A percentile compares a stretch with the other conserved stretches of the same genome.
Conservation (phyloP, 192 early-diverging fungal genomes). For the Coemansia sp. region DNA sequence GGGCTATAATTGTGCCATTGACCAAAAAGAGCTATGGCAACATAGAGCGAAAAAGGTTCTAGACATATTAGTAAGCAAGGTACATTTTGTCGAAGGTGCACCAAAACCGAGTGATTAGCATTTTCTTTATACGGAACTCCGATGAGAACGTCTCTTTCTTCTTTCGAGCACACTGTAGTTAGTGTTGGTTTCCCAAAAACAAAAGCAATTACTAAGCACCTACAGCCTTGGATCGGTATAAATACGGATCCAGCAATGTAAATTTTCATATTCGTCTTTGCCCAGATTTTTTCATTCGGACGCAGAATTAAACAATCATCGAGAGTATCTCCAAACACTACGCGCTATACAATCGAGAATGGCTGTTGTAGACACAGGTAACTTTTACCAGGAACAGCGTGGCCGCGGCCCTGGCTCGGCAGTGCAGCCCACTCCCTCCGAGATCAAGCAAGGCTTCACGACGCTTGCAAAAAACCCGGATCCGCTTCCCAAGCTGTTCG, state of each 20-base stretch:
- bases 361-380: constrained; percentile 7
- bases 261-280: background rate
- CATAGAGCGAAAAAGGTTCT: background rate
- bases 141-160: background rate
- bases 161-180: background rate
- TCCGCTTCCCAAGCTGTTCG: constrained; percentile 59
- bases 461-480: constrained; percentile 5
- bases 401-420: constrained; percentile 32
- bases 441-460: constrained; percentile 38
- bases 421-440: constrained; percentile 33
- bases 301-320: background rate
- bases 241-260: background rate
- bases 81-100: background rate
- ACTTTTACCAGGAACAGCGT: constrained; percentile 38
- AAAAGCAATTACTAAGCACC: background rate
- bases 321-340: background rate
- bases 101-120: background rate
- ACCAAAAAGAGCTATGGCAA: background rate
- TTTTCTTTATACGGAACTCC: background rate
- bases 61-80: background rate
- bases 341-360: background rate
- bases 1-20: background rate
- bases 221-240: background rate
- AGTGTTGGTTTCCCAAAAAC: background rate
- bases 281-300: background rate